Conservation (phyloP, 306 rosid genomes). For the Cucurbita ficifolia region DNA sequence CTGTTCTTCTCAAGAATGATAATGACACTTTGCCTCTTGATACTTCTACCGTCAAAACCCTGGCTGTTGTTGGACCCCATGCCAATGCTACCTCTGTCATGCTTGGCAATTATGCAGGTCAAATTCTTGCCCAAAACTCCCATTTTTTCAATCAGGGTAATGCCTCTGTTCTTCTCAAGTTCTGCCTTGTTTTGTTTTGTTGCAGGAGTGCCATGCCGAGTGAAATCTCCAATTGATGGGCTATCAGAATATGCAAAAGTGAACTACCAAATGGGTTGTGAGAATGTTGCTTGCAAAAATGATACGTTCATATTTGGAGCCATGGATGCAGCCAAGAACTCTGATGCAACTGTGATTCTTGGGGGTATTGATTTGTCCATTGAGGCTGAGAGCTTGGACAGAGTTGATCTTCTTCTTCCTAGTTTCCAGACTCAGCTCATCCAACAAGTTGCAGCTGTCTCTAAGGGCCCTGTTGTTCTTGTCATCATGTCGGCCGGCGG, state of each 20-base stretch:
- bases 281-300: slow-evolving; percentile 28
- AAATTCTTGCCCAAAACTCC: background rate
- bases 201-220: slow-evolving; percentile 1
- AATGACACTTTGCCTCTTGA: slow-evolving; percentile 40
- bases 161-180: background rate
- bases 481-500: slow-evolving; percentile 77
- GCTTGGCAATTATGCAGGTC: slow-evolving; percentile 59
- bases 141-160: background rate
- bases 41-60: slow-evolving; percentile 5
- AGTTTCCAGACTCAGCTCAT: slow-evolving; percentile 67
- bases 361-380: slow-evolving; percentile 58
- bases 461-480: slow-evolving; percentile 42
- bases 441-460: slow-evolving; percentile 31
- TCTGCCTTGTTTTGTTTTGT: background rate
- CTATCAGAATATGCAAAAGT: background rate
- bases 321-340: slow-evolving; percentile 23
- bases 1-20: slow-evolving; percentile 46
- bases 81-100: slow-evolving; percentile 54
- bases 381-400: slow-evolving; percentile 63
- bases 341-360: slow-evolving; percentile 43
- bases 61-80: slow-evolving; percentile 55
- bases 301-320: slow-evolving; percentile 42
- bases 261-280: slow-evolving; percentile 42
- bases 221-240: background rate
- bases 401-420: slow-evolving; percentile 57